Percentiles rank a stretch among this genome's conserved stretches.
Conservation (phyloP, 2,329 filamentous ascomycete genomes). For the Graphium sp. region DNA sequence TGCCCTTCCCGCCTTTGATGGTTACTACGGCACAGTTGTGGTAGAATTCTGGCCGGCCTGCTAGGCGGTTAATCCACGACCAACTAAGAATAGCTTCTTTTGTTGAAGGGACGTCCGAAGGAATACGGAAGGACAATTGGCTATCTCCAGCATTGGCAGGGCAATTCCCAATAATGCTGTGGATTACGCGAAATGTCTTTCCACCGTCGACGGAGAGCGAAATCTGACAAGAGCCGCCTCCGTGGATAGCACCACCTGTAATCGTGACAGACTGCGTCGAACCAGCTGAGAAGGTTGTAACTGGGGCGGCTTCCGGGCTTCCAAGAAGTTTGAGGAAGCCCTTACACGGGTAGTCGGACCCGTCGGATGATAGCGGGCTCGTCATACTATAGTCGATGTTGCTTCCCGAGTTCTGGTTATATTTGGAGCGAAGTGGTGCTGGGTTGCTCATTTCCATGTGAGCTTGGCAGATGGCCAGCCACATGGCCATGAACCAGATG, state of each 20-base stretch:
- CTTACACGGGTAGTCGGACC: conserved; percentile 46
- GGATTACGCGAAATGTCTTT: conserved; percentile 34
- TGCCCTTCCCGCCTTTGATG: conserved; percentile 15
- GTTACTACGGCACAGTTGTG: conserved; percentile 49
- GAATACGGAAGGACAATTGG: conserved; percentile 37
- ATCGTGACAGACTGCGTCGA: conserved; percentile 33
- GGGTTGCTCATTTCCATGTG: conserved; percentile 15
- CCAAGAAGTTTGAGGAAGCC: conserved; percentile 15
- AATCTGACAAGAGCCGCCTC: conserved; percentile 47
- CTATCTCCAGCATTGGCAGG: conserved; percentile 14
- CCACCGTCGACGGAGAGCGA: conserved; percentile 46
- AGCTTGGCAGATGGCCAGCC: too few species aligned
- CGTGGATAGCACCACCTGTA: conserved; percentile 32
- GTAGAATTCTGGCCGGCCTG: conserved; percentile 54
- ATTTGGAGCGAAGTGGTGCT: conserved; percentile 12
- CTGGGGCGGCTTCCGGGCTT: conserved; percentile 18
- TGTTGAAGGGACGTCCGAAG: conserved; percentile 29
- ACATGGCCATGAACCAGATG: too few species aligned
- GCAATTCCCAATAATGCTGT: conserved; percentile 16
- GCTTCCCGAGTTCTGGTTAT: conserved; percentile 12
- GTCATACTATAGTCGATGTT: conserved; percentile 38
- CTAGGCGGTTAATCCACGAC: conserved; percentile 46
- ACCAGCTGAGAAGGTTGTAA: conserved; percentile 34
- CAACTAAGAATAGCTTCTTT: conserved; percentile 36
- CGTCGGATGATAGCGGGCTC: conserved; percentile 31